Evolutionary conservation across 2,329 filamentous ascomycete genomes (phyloP), one percentile per base, ranked within the genome.

Genomic region (Nemania sp.): DNA sequence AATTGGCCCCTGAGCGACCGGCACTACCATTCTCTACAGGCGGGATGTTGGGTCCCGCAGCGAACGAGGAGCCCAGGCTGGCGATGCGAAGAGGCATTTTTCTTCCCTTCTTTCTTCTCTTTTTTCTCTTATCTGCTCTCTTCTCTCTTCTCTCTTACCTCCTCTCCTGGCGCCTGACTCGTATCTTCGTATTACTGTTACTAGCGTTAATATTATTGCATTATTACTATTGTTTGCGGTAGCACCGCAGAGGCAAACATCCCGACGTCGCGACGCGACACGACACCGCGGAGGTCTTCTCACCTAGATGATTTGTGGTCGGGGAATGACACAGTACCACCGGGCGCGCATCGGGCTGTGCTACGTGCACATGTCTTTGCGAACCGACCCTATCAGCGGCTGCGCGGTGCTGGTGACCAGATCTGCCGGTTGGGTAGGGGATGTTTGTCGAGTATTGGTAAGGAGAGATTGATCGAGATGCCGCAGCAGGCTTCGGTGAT

Each of bases 1-100:
- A 74, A 52, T 75, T 75, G 34, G 62, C 61, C 11, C 58, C 66
- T 9, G 72, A 73, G 24, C 67, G 65, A 6, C 66, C 66, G 24
- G 69, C 65, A 23, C 44, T 56, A 2, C 43, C 37, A 58, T 70
- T 52, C n/a, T 60, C 59, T 40, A 68, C 64, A 9, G 71, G 70
- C 34, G 62, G 57, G 49, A 74, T 70, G 48, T 59, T 64, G 20
- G 72, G 72, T 7, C 67, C 67, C 8, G 67, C 63, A 3, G 67
- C 65, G 54, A 68, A 69, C 17, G 66, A 68, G n/a, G 64, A 67
- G 54, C 67, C 67, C 11, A 69, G 61, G 46, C 48, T 67, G 2
- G 66, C 65, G 52, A 69, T 64, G 52, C 58, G 67, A 23, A 67
- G 61, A 37, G 63, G 59, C 59, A 59, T 62, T n/a, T 62, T n/a